Conservation (phyloP, 768 basidiomycete species). For the Leccinum boreale region DNA sequence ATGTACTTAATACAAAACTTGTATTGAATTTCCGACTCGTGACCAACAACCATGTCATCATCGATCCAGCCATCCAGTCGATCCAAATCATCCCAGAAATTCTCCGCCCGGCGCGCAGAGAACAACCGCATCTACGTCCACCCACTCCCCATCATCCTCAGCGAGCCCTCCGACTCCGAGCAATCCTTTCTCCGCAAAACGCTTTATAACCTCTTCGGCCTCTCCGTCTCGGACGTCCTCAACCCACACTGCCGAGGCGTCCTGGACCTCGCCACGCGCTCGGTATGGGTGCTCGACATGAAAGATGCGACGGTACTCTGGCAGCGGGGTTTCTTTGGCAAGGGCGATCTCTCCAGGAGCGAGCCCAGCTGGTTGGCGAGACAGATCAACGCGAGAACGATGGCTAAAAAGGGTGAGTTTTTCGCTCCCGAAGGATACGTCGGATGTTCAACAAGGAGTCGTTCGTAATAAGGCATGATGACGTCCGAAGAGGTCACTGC, state of each 20-base stretch:
- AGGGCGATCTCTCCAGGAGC: slow-evolving; percentile 90
- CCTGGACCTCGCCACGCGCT: slow-evolving; percentile 77
- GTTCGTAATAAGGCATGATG: slow-evolving; percentile 29
- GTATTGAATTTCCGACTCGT: background rate
- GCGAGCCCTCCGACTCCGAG: slow-evolving; percentile 35
- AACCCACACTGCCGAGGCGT: slow-evolving; percentile 75
- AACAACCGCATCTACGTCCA: slow-evolving; percentile 67
- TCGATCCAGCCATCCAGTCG: slow-evolving; percentile 41
- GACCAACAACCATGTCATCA: slow-evolving; percentile 41
- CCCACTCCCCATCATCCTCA: slow-evolving; percentile 62
- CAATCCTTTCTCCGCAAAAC: slow-evolving; percentile 43
- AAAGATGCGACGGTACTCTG: slow-evolving; percentile 72
- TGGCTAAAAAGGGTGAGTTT: slow-evolving; percentile 52
- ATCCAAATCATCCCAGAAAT: slow-evolving; percentile 43
- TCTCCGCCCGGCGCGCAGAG: slow-evolving; percentile 52
- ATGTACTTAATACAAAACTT: background rate
- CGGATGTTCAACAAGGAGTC: background rate
- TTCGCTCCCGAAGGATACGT: background rate
- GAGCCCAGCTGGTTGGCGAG: slow-evolving; percentile 92
- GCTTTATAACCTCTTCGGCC: slow-evolving; percentile 48
- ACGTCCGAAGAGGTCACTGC: slow-evolving; percentile 93
- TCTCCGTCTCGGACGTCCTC: slow-evolving; percentile 55
- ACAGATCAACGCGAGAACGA: slow-evolving; percentile 57
- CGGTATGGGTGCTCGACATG: slow-evolving; percentile 76
- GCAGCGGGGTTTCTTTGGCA: slow-evolving; percentile 94